Conservation (phyloP, 768 basidiomycete species). For the Neoboletus subvelutipes region DNA sequence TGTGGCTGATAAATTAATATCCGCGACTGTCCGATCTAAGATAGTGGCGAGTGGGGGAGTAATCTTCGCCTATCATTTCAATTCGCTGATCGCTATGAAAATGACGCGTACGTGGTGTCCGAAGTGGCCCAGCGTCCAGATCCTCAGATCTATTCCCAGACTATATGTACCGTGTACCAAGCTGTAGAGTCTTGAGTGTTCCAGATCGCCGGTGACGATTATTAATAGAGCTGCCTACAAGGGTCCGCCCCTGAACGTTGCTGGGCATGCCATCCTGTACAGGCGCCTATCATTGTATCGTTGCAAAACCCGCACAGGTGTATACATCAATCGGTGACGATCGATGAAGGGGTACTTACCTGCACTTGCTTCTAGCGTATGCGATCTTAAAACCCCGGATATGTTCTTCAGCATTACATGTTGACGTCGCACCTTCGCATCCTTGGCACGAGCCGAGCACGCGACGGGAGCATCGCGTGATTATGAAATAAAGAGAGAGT, state of each 20-base stretch:
- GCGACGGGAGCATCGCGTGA: neutral
- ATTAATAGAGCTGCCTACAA: neutral
- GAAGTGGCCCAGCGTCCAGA: neutral
- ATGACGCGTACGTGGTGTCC: neutral
- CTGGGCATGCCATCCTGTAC: conserved; percentile 27
- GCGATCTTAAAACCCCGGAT: neutral
- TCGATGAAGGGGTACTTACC: neutral
- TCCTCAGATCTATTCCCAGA: conserved; percentile 12
- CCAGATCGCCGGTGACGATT: neutral
- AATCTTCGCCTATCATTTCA: neutral
- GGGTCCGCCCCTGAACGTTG: neutral
- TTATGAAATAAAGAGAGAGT: neutral
- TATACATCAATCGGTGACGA: neutral
- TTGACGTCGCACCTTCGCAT: neutral
- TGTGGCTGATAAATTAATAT: neutral
- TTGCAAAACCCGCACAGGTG: neutral
- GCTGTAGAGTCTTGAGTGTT: conserved; percentile 19
- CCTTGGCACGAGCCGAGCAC: conserved; percentile 7
- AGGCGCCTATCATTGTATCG: conserved; percentile 9
- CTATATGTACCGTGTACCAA: conserved; percentile 16
- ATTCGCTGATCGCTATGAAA: conserved; percentile 3
- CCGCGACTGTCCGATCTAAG: neutral
- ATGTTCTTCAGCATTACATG: neutral
- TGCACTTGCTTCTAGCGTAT: neutral
- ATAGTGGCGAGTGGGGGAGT: neutral